phyloP scores from a whole-genome alignment of 495 filamentous ascomycete species.

The Penicillium nucicola region DNA sequence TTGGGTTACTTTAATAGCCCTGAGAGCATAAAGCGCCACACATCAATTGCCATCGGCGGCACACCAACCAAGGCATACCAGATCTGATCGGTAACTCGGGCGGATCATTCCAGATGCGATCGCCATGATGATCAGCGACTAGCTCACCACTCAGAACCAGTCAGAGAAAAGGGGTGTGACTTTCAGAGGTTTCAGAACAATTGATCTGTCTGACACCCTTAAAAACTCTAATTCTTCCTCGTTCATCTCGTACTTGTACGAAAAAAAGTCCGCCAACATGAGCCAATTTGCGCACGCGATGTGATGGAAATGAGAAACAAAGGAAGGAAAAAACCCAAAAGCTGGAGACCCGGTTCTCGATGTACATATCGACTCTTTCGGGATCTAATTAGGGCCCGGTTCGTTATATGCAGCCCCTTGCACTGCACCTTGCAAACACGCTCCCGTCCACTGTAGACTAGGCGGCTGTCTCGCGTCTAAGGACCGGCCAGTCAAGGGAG shows the following conservation, averaged over 20 bases:
- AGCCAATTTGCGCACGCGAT: not conserved
- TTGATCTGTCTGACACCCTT: conserved; percentile 4
- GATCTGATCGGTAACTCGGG: not conserved
- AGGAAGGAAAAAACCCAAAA: not conserved
- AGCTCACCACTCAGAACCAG: not conserved
- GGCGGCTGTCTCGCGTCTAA: conserved; percentile 16
- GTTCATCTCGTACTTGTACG: no score
- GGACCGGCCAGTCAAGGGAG: conserved; percentile 19
- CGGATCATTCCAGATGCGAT: not conserved
- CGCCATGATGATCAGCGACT: not conserved
- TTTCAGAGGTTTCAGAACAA: not conserved
- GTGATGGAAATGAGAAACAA: not conserved
- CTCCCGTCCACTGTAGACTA: conserved; percentile 9
- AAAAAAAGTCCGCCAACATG: not conserved
- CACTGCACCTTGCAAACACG: conserved; percentile 13
- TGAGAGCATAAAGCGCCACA: not conserved
- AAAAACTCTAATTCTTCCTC: not conserved
- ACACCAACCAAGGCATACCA: not conserved
- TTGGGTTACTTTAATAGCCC: not conserved
- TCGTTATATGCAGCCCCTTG: conserved; percentile 21
- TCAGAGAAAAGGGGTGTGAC: not conserved
- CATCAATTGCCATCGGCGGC: not conserved
- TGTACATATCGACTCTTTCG: conserved; percentile 1
- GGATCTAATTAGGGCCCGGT: conserved; percentile 1
- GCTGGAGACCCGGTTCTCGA: not conserved